Evolutionary conservation across 805 yeast genomes (phyloP).

Genomic region (Ogataea thermomethanolica): DNA sequence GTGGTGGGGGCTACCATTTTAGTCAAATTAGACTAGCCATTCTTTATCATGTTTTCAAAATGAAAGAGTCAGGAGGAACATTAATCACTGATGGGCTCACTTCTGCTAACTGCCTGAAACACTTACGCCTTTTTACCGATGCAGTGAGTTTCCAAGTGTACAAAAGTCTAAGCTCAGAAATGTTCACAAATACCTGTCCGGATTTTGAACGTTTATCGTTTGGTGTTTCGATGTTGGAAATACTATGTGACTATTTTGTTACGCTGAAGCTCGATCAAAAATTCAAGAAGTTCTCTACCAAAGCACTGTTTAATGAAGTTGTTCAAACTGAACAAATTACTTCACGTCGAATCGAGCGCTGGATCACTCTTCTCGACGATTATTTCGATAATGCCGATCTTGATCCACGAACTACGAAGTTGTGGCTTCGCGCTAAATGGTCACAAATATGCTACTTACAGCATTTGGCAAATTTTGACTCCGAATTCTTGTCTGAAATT

Average conservation of each 20-base stretch:
- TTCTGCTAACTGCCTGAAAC: slow-evolving; percentile 16
- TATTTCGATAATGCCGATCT: slow-evolving; percentile 12
- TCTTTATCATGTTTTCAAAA: slow-evolving; percentile 23
- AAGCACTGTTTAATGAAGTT: slow-evolving; percentile 25
- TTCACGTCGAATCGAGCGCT: slow-evolving; percentile 42
- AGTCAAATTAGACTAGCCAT: slow-evolving; percentile 28
- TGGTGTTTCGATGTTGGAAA: slow-evolving; percentile 41
- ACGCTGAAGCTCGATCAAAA: slow-evolving; percentile 26
- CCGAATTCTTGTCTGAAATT: slow-evolving; percentile 33
- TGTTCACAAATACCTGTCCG: not conserved
- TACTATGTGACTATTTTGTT: slow-evolving; percentile 42
- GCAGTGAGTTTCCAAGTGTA: slow-evolving; percentile 26
- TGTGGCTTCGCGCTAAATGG: slow-evolving; percentile 46
- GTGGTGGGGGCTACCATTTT: slow-evolving; percentile 23
- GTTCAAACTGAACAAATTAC: slow-evolving; percentile 39
- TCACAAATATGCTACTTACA: slow-evolving; percentile 43
- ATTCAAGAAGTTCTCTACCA: slow-evolving; percentile 20
- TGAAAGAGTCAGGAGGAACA: slow-evolving; percentile 19
- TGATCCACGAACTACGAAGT: slow-evolving; percentile 5
- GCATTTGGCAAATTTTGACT: slow-evolving; percentile 26
- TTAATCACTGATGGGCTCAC: slow-evolving; percentile 26
- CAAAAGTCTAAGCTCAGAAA: slow-evolving; percentile 12
- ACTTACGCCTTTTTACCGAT: slow-evolving; percentile 25
- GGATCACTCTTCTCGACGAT: slow-evolving; percentile 42
- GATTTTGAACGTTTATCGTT: slow-evolving; percentile 2